Evolutionary conservation across 225 moss, liverwort and hornwort species (phyloP), one percentile per base, ranked within the genome.

Genomic region (Lunularia cruciata): DNA sequence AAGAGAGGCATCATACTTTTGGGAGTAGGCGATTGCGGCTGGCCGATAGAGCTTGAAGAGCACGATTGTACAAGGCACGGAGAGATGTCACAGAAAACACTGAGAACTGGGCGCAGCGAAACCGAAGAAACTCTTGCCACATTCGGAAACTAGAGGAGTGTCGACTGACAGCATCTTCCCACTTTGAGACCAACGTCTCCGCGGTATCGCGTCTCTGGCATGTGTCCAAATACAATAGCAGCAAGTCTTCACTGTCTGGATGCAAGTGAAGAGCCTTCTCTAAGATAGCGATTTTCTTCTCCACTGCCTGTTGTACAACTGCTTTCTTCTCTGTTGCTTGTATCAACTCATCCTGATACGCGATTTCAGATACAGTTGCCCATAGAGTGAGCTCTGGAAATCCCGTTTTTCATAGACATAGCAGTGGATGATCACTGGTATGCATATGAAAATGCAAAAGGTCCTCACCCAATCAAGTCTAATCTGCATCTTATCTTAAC

Each of bases 41-140:
- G 54, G 81, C 89, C 65, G 86, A 80, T 48, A 98, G 82, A 75
- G 87, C 86, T 48, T 79, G 83, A 64, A 98, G 76, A 47, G 90
- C 92, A 76, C 81, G 87, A 66, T 79, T 78, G 56, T 85, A 89
- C 69, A 89, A 49, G 52, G 83, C 68, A 40, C 90, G 89, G 28
- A 89, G 75, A 55, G 86, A 78, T 62, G 91, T 79, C 10, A 91
- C 88, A 63, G 98, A 89, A 77, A 98, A 93, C 37, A 86, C 47
- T 31, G 93, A 98, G 61, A 98, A 98, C 66, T 92, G 91, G 71
- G 91, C 80, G 76, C 80, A 75, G 58, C 86, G 74, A 63, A 89
- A 98, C 36, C 75, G 77, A 65, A 98, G 57, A 70, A 90, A 98
- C 51, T 89, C 91, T 79, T 80, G 90, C 98, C 98, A 98, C 76